phyloP scores from a whole-genome alignment of 805 yeast genomes.

The Peterozyma xylosa region DNA sequence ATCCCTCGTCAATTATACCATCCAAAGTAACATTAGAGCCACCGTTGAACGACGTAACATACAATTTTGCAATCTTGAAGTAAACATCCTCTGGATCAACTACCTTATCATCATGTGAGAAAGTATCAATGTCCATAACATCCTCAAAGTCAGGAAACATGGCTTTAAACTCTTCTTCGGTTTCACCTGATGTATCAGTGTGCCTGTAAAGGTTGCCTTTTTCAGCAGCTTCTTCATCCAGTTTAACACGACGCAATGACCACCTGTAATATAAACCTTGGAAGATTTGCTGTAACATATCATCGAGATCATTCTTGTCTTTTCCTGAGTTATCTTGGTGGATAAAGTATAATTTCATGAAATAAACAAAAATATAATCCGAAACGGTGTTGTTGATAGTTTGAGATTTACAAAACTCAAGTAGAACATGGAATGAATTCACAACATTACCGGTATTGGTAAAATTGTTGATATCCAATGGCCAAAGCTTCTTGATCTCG shows the following conservation, averaged over 20 bases:
- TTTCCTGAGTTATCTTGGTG: constrained; percentile 15
- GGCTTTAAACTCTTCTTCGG: constrained; percentile 71
- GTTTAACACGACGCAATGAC: constrained; percentile 64
- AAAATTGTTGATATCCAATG: constrained; percentile 33
- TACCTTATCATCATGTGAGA: constrained; percentile 11
- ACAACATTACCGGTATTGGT: constrained; percentile 21
- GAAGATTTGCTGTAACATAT: constrained; percentile 37
- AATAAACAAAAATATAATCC: constrained; percentile 43
- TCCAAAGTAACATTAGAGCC: constrained; percentile 11
- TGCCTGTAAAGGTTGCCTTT: constrained; percentile 61
- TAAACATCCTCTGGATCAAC: constrained; percentile 38
- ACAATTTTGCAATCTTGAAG: constrained; percentile 38
- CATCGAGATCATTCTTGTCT: constrained; percentile 12
- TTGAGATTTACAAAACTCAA: constrained; percentile 28
- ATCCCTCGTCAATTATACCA: constrained; percentile 33
- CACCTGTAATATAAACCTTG: constrained; percentile 70
- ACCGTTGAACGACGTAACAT: constrained; percentile 32
- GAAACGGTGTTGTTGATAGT: constrained; percentile 37
- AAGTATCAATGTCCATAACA: constrained; percentile 31
- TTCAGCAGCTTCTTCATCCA: constrained; percentile 54
- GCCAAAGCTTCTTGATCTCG: constrained; percentile 35
- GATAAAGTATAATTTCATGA: constrained; percentile 34
- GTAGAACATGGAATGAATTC: constrained; percentile 25
- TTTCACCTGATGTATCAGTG: constrained; percentile 53
- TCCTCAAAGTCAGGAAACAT: constrained; percentile 88